Conservation (phyloP, 371 early-diverging fungal species). For the Mortierella sp. region DNA sequence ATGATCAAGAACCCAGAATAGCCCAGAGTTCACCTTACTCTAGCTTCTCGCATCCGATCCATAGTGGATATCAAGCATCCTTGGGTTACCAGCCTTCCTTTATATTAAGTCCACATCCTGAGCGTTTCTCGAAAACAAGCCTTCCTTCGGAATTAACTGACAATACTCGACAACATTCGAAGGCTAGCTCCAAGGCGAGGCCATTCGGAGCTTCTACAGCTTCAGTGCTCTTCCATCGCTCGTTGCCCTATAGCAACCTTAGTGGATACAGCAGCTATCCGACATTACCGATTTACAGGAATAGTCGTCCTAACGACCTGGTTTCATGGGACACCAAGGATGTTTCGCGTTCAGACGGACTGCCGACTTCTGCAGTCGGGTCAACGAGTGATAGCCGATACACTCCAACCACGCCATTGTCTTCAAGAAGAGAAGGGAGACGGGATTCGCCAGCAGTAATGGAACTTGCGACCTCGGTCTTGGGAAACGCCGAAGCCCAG, state of each 20-base stretch:
- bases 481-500: not conserved
- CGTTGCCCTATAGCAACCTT: not conserved
- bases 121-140: not conserved
- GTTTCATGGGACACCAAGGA: not conserved
- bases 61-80: not conserved
- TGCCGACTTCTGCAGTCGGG: not conserved
- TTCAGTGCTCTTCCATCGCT: not conserved
- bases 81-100: not conserved
- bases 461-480: not conserved
- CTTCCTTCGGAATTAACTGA: not conserved
- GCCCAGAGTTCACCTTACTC: not conserved
- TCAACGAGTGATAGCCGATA: not conserved
- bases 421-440: not conserved
- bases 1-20: not conserved
- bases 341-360: not conserved
- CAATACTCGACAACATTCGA: not conserved
- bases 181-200: not conserved
- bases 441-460: not conserved
- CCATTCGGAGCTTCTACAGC: not conserved
- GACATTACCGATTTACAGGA: not conserved
- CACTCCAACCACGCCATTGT: not conserved
- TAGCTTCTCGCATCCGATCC: not conserved
- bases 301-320: not conserved
- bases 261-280: slow-evolving; percentile 5
- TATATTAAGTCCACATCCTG: not conserved